These are phyloP conservation scores for Alternaria solani DNA, from an alignment of 2,329 filamentous ascomycete species.

Conservation along the genomic window DNA sequence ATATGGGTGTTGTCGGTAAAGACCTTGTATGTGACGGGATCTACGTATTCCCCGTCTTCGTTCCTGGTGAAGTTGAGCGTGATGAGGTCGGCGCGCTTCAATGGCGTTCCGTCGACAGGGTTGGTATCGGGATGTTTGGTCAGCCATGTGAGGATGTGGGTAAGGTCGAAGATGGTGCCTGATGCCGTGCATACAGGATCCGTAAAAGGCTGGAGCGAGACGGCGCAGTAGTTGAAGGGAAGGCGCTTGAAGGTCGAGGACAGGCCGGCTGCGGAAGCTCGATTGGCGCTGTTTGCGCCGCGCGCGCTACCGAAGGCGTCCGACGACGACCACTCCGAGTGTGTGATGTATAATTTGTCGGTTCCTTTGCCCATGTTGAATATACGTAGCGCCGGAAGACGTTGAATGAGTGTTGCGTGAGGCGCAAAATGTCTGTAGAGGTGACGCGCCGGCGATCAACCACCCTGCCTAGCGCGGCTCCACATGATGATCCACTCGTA, in stretches of 20 bases:
- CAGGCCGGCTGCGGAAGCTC: constrained; percentile 58
- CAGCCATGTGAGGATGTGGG: constrained; percentile 92
- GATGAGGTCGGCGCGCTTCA: constrained; percentile 84
- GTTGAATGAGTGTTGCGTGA: background rate
- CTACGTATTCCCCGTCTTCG: constrained; percentile 87
- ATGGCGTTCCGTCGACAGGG: constrained; percentile 80
- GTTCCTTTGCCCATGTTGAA: constrained; percentile 51
- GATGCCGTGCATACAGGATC: constrained; percentile 90
- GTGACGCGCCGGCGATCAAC: constrained; percentile 14
- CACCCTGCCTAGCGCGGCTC: constrained; percentile 9
- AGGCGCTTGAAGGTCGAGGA: constrained; percentile 79
- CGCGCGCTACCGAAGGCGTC: constrained; percentile 87
- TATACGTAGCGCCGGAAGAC: background rate
- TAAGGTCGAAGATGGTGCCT: constrained; percentile 93
- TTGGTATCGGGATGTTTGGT: constrained; percentile 94
- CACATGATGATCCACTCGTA: background rate
- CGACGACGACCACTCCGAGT: constrained; percentile 94
- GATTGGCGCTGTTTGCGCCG: constrained; percentile 69
- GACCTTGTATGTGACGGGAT: constrained; percentile 96
- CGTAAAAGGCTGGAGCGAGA: constrained; percentile 92
- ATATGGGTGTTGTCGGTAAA: constrained; percentile 99
- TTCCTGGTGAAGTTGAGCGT: constrained; percentile 93
- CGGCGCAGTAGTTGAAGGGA: constrained; percentile 97
- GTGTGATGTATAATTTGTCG: constrained; percentile 74
- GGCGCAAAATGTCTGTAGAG: constrained; percentile 11